phyloP scores from a whole-genome alignment of 352 stramenopile species.

The Phytopythium litorale region DNA sequence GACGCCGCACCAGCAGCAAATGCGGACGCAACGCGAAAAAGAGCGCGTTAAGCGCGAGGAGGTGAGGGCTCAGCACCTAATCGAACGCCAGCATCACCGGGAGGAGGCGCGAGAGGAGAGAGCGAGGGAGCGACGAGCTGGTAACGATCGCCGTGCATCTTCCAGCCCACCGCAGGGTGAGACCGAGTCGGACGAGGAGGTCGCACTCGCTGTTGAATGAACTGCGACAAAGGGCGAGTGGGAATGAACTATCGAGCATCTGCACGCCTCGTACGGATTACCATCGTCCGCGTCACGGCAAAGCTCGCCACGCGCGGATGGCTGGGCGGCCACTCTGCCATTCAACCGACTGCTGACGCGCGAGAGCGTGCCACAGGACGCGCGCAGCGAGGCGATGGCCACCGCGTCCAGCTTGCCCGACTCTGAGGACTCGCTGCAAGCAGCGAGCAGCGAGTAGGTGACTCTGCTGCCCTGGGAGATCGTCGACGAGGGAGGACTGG shows the following conservation, averaged over 20 bases:
- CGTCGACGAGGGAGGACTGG: conserved; percentile 3
- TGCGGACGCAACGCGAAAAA: conserved; percentile 39
- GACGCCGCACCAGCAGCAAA: conserved; percentile 62
- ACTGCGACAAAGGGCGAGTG: background rate
- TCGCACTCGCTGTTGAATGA: background rate
- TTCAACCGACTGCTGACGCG: background rate
- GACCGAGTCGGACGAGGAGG: background rate
- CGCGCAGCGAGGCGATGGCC: conserved; percentile 14
- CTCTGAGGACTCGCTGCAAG: conserved; percentile 4
- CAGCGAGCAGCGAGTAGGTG: background rate
- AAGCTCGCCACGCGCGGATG: no score
- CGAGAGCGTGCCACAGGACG: conserved; percentile 3
- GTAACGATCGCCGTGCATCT: background rate
- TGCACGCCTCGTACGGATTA: no score
- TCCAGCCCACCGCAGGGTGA: background rate
- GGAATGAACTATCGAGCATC: no score
- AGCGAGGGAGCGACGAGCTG: background rate
- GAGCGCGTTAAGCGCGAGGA: conserved; percentile 49
- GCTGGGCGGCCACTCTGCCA: background rate
- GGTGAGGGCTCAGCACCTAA: conserved; percentile 43
- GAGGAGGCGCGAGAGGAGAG: conserved; percentile 12
- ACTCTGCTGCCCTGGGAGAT: conserved; percentile 51
- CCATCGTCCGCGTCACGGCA: no score
- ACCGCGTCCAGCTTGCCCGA: conserved; percentile 16
- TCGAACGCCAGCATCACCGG: conserved; percentile 44